Evolutionary conservation across 345 rosid species (phyloP).

Genomic region (Clausena lansium): DNA sequence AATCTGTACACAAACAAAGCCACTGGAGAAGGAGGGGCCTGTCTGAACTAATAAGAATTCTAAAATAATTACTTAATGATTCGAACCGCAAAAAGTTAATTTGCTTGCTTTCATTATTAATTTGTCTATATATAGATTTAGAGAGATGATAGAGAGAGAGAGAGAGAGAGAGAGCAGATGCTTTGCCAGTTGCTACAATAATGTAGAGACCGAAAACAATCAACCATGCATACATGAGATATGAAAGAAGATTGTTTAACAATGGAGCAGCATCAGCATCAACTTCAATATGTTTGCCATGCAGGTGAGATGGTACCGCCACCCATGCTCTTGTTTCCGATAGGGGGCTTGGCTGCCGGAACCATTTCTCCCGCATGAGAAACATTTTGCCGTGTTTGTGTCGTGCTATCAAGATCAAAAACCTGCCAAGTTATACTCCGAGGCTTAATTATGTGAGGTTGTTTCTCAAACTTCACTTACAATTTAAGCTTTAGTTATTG

Average conservation of each 20-base stretch:
- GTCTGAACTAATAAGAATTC: background rate
- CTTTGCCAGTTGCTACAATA: background rate
- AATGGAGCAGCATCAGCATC: background rate
- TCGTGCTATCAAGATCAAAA: no score
- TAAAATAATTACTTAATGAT: background rate
- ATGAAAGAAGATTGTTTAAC: no score
- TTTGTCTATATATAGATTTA: background rate
- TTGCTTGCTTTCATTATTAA: background rate
- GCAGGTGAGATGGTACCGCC: conserved; percentile 63
- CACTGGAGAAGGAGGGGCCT: background rate
- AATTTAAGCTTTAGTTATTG: background rate
- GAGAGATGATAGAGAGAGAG: background rate
- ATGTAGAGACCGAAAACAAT: background rate
- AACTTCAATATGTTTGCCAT: conserved; percentile 29
- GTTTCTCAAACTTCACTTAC: background rate
- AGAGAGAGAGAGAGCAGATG: background rate
- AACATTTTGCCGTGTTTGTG: conserved; percentile 20
- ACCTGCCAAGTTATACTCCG: background rate
- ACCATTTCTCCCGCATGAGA: conserved; percentile 41
- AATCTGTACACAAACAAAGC: fast-evolving
- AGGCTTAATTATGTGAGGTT: background rate
- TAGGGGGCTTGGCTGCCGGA: conserved; percentile 18
- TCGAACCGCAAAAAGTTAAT: background rate
- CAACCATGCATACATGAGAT: background rate
- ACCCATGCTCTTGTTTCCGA: background rate